These are phyloP conservation scores for Lipomyces starkeyi DNA, from an alignment of 805 yeast genomes.

Conservation along the genomic window DNA sequence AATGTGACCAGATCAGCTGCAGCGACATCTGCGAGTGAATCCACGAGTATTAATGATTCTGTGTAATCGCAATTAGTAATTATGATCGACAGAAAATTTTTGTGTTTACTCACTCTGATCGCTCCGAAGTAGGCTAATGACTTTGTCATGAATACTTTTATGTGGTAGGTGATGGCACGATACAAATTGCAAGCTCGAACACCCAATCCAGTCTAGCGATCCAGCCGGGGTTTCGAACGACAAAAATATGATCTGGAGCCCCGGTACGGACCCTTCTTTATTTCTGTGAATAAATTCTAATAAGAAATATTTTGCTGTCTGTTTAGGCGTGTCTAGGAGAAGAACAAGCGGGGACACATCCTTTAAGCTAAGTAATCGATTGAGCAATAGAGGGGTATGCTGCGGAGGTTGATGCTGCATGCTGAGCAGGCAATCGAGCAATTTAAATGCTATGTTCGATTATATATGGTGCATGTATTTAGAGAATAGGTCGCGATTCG, in stretches of 20 bases:
- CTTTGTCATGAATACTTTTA: slow-evolving; percentile 36
- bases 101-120: slow-evolving; percentile 22
- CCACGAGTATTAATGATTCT: slow-evolving; percentile 59
- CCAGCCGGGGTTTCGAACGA: slow-evolving; percentile 68
- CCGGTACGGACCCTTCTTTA: slow-evolving; percentile 36
- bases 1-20: slow-evolving; percentile 55
- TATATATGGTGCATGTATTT: background rate
- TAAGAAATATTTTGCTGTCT: slow-evolving; percentile 64
- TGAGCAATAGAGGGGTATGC: slow-evolving; percentile 52
- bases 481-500: background rate
- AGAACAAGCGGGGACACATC: slow-evolving; percentile 79
- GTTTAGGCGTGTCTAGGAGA: slow-evolving; percentile 70
- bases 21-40: slow-evolving; percentile 67
- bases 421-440: background rate
- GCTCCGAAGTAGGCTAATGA: slow-evolving; percentile 27
- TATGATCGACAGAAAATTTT: background rate
- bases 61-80: background rate
- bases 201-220: slow-evolving; percentile 37
- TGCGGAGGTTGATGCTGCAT: slow-evolving; percentile 17
- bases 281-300: slow-evolving; percentile 60
- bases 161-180: slow-evolving; percentile 23
- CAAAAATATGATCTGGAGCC: slow-evolving; percentile 56
- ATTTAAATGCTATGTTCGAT: background rate
- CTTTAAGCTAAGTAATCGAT: slow-evolving; percentile 68
- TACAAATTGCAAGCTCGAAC: slow-evolving; percentile 9